Percentiles rank a stretch among this genome's conserved stretches.
These are phyloP conservation scores for Sugiyamaella pinicola DNA, from an alignment of 1,139 yeast species.

Conservation along the genomic window DNA sequence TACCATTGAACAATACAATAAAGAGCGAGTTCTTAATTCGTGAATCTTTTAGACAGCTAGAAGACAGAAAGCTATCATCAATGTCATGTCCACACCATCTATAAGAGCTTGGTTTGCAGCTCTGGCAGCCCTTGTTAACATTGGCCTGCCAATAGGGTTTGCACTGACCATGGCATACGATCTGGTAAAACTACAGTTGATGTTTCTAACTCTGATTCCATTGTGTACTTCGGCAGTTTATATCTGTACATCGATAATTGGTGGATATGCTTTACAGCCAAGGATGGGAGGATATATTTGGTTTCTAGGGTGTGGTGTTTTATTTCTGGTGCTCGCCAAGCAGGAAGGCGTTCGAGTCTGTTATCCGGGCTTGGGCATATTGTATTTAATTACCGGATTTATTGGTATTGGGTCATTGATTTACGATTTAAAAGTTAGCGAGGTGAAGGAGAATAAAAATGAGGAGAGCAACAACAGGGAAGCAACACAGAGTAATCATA, in stretches of 20 bases:
- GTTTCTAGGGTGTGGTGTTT: conserved; percentile 14
- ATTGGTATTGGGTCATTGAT: conserved; percentile 16
- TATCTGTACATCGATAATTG: conserved; percentile 10
- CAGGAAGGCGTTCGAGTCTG: conserved; percentile 10
- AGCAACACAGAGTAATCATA: not conserved
- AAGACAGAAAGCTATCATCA: too few species aligned
- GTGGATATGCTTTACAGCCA: conserved; percentile 14
- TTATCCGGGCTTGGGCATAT: conserved; percentile 13
- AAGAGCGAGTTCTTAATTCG: too few species aligned
- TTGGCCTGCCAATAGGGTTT: conserved; percentile 11
- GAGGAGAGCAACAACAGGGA: not conserved
- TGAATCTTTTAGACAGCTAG: too few species aligned
- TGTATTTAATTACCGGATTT: conserved; percentile 10
- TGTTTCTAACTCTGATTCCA: conserved; percentile 13
- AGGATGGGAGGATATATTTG: conserved; percentile 18
- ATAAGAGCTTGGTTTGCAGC: conserved; percentile 13
- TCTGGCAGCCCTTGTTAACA: not conserved
- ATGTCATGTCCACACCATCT: conserved; percentile 10
- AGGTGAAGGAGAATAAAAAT: not conserved
- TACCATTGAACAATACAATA: too few species aligned
- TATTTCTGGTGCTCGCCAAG: conserved; percentile 6
- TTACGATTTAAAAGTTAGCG: conserved; percentile 6
- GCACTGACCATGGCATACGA: not conserved
- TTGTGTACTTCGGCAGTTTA: conserved; percentile 9
- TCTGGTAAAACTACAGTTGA: conserved; percentile 5